Evolutionary conservation across 371 early-diverging fungal species (phyloP).

Genomic region (Syncephalastrum racemosum): DNA sequence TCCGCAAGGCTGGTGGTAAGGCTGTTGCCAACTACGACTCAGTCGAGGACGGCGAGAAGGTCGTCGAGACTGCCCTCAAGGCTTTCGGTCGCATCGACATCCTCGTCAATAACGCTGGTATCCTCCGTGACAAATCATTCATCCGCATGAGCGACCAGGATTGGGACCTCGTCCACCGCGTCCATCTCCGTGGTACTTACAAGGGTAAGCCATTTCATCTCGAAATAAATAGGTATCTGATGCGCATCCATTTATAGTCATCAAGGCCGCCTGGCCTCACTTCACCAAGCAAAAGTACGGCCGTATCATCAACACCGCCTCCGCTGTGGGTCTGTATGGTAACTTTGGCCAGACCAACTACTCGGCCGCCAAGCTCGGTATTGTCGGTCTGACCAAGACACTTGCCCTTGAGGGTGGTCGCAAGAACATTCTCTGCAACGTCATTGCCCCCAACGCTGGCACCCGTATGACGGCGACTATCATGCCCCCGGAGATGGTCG

Average conservation of each 20-base stretch:
- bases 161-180: slow-evolving; percentile 93
- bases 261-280: slow-evolving; percentile 96
- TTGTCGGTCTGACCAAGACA: slow-evolving; percentile 88
- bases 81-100: slow-evolving; percentile 96
- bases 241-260: slow-evolving; percentile 32
- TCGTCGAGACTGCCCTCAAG: slow-evolving; percentile 94
- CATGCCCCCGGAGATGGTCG: slow-evolving; percentile 93
- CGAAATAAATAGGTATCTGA: background rate
- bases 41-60: slow-evolving; percentile 95
- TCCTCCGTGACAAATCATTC: slow-evolving; percentile 95
- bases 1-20: slow-evolving; percentile 87
- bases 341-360: slow-evolving; percentile 99
- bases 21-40: slow-evolving; percentile 98
- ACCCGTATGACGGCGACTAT: slow-evolving; percentile 98
- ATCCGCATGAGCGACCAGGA: slow-evolving; percentile 93
- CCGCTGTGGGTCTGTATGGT: slow-evolving; percentile 97
- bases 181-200: slow-evolving; percentile 95
- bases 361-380: slow-evolving; percentile 90
- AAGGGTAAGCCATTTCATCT: slow-evolving; percentile 45
- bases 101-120: slow-evolving; percentile 97
- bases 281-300: slow-evolving; percentile 96
- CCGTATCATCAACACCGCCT: slow-evolving; percentile 84
- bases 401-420: slow-evolving; percentile 93
- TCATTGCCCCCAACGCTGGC: slow-evolving; percentile 97
- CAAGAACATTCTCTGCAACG: slow-evolving; percentile 89